phyloP scores from a whole-genome alignment of 2,329 filamentous ascomycete genomes.

The Fonsecaea erecta region DNA sequence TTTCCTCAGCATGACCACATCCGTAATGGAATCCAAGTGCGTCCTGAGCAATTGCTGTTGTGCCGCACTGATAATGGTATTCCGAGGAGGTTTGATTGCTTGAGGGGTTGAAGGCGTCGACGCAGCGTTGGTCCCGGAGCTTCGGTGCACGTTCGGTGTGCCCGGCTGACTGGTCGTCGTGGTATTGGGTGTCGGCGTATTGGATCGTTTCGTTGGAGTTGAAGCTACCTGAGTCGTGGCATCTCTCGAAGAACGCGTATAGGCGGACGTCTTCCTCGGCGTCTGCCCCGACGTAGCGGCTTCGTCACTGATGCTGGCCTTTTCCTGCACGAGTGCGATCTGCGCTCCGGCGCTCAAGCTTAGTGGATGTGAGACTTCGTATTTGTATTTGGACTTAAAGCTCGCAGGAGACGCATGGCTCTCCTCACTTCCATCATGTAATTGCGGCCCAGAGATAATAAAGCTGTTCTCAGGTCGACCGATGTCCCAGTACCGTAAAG shows the following conservation, averaged over 20 bases:
- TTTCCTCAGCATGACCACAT: constrained; percentile 83
- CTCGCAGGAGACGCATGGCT: constrained; percentile 10
- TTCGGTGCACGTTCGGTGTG: constrained; percentile 2
- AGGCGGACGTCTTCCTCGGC: neutral
- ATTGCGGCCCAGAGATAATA: constrained; percentile 71
- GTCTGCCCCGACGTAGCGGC: constrained; percentile 26
- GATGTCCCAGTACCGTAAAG: constrained; percentile 92
- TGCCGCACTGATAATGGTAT: constrained; percentile 83
- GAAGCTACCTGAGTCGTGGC: constrained; percentile 5
- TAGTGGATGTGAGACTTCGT: constrained; percentile 64
- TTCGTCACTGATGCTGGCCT: constrained; percentile 52
- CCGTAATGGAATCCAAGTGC: constrained; percentile 84
- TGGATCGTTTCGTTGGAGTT: constrained; percentile 32
- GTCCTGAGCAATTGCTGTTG: constrained; percentile 84
- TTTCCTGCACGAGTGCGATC: constrained; percentile 70
- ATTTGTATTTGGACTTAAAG: constrained; percentile 65
- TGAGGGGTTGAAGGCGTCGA: constrained; percentile 7
- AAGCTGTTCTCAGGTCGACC: constrained; percentile 75
- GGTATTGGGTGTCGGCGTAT: constrained; percentile 36
- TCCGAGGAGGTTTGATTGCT: constrained; percentile 63
- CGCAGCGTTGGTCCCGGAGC: neutral
- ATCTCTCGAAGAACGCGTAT: constrained; percentile 12
- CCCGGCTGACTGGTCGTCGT: constrained; percentile 19
- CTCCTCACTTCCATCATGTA: constrained; percentile 67
- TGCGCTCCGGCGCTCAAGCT: constrained; percentile 52